Evolutionary conservation across 2,329 filamentous ascomycete species (phyloP), one percentile per base, ranked within the genome.

Genomic region (Coniochaeta sp.): DNA sequence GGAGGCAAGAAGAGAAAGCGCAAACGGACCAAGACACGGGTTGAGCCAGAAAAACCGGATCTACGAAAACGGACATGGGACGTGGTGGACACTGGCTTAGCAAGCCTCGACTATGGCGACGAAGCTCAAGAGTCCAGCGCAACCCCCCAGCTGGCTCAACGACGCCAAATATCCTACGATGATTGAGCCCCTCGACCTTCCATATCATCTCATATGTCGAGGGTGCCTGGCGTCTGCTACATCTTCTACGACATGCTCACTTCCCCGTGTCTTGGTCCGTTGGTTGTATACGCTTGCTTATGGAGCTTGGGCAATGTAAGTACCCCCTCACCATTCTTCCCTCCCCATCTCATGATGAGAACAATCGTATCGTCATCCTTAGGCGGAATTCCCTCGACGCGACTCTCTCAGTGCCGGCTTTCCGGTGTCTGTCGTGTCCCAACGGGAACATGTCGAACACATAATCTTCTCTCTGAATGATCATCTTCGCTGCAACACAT

Each of bases 301-400:
- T 24, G 47, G 52, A 55, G 52, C 52, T 33, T 55, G 12, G 60
- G 6, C 62, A 61, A 1, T 59, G 64, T 67, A 63, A 63, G 63
- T 64, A 19, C 58, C 50, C 31, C 38, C 34, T 60, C 17, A 28
- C 22, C 54, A 56, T 57, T 22, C 6, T 52, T 47, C 59, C 52
- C 34, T 55, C 44, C 40, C 58, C 54, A 47, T 58, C 31, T 66
- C 69, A 89, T 93, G 91, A 96, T 93, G 91, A 95, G 86, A 92
- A 80, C 74, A 77, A 60, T 83, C 77, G 82, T 92, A 93, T 92
- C 89, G 90, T 96, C 91, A 96, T 96, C 91, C 91, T 96, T 96
- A 96, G 90, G 81, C 91, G 83, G 87, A 96, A 76, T 74, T 77
- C 76, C 71, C 31, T n/a, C 55, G 33, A 40, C 34, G 19, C n/a